Conservation (phyloP, 345 rosid species). For the Turnera subulata region DNA sequence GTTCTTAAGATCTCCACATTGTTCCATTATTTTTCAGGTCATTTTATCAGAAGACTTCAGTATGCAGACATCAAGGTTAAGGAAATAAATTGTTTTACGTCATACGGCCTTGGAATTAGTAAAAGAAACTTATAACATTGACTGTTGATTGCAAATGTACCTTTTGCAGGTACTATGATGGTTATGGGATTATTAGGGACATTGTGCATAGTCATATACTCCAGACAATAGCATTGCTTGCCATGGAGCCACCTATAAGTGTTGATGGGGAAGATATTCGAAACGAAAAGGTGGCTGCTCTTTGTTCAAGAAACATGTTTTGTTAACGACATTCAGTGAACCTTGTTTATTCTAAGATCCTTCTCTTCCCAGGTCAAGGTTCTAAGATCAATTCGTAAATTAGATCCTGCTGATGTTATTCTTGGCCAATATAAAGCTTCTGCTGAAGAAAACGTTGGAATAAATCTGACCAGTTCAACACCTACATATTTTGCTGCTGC, state of each 20-base stretch:
- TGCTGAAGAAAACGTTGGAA: slow-evolving; percentile 36
- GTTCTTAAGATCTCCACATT: slow-evolving; percentile 2
- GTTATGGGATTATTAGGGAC: slow-evolving; percentile 73
- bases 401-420: slow-evolving; percentile 53
- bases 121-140: slow-evolving; percentile 2
- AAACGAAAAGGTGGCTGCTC: slow-evolving; percentile 56
- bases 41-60: slow-evolving; percentile 55
- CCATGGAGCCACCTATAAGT: slow-evolving; percentile 83
- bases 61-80: slow-evolving; percentile 46
- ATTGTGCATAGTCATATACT: slow-evolving; percentile 71
- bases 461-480: slow-evolving; percentile 32
- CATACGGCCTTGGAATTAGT: slow-evolving; percentile 6
- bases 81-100: neutral
- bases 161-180: slow-evolving; percentile 59
- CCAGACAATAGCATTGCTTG: slow-evolving; percentile 70
- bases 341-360: neutral
- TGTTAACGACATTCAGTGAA: neutral
- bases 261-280: slow-evolving; percentile 80
- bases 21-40: slow-evolving; percentile 40
- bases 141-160: slow-evolving; percentile 5
- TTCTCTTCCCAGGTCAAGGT: slow-evolving; percentile 58
- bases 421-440: slow-evolving; percentile 71
- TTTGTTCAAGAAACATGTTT: neutral
- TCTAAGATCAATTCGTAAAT: slow-evolving; percentile 53
- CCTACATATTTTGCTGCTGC: slow-evolving; percentile 74